Conservation (phyloP, 495 filamentous ascomycete species). For the Aspergillus avenaceus region DNA sequence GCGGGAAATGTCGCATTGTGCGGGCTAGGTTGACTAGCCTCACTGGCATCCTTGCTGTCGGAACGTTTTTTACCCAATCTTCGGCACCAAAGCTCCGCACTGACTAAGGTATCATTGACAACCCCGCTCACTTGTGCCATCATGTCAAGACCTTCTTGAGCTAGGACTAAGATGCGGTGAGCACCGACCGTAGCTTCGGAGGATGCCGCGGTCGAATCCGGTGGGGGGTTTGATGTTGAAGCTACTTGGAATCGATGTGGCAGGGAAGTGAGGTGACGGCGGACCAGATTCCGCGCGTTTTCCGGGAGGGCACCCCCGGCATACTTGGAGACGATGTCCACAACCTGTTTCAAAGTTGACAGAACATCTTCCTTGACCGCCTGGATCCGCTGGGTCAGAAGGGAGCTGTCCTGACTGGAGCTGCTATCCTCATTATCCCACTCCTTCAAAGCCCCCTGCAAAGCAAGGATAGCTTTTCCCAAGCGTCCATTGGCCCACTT, state of each 20-base stretch:
- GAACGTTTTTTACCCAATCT: constrained; percentile 57
- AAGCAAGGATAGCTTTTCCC: constrained; percentile 58
- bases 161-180: constrained; percentile 71
- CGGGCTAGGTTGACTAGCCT: constrained; percentile 21
- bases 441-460: constrained; percentile 69
- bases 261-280: constrained; percentile 71
- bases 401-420: constrained; percentile 21
- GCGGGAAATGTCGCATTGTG: constrained; percentile 16
- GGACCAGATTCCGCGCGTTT: constrained; percentile 73
- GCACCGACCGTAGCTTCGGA: constrained; percentile 51
- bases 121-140: constrained; percentile 78
- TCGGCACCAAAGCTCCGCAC: constrained; percentile 84
- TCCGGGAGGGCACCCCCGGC: constrained; percentile 81
- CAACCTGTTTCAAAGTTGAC: constrained; percentile 68
- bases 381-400: constrained; percentile 59
- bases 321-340: constrained; percentile 76
- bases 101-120: constrained; percentile 76
- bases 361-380: constrained; percentile 69
- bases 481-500: constrained; percentile 73
- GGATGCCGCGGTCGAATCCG: constrained; percentile 28
- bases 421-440: constrained; percentile 53
- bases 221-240: constrained; percentile 39
- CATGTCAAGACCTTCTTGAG: constrained; percentile 85
- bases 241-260: constrained; percentile 69
- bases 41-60: constrained; percentile 19